Conservation (phyloP, 176 grass and related monocot genomes). For the Lolium perenne region DNA sequence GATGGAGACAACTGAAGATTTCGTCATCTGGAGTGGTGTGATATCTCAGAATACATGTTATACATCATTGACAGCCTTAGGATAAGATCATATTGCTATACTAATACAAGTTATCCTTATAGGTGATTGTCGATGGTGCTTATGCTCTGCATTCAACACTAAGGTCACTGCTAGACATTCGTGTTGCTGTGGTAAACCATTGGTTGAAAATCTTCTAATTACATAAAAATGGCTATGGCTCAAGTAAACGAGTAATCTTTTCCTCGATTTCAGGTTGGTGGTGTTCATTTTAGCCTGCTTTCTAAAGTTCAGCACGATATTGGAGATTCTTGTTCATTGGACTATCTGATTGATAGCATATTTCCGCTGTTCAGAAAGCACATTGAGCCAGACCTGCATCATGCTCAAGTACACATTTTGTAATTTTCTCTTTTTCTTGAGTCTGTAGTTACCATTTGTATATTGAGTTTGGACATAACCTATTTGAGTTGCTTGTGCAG, state of each 20-base stretch:
- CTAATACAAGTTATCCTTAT: conserved; percentile 49
- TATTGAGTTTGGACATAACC: conserved; percentile 44
- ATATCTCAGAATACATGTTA: conserved; percentile 45
- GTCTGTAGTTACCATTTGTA: conserved; percentile 40
- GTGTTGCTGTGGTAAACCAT: conserved; percentile 94
- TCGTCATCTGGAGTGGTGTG: conserved; percentile 82
- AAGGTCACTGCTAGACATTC: conserved; percentile 92
- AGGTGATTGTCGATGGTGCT: conserved; percentile 98
- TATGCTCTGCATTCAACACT: conserved; percentile 96
- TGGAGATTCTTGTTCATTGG: conserved; percentile 98
- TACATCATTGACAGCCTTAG: conserved; percentile 6
- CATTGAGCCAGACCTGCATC: conserved; percentile 97
- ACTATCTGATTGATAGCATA: conserved; percentile 99
- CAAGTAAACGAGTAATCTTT: conserved; percentile 31
- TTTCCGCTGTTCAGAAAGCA: conserved; percentile 97
- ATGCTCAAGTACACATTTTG: conserved; percentile 76
- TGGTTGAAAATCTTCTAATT: conserved; percentile 31
- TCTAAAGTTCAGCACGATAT: conserved; percentile 99
- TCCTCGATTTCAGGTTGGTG: conserved; percentile 74
- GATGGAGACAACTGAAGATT: conserved; percentile 81
- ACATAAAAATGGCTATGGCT: conserved; percentile 20
- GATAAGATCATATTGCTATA: conserved; percentile 22
- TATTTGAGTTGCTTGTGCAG: conserved; percentile 59
- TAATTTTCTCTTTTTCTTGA: conserved; percentile 28
- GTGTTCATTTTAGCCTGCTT: conserved; percentile 95